Percentiles rank a stretch among this genome's conserved stretches.
Evolutionary conservation across 2,329 filamentous ascomycete species (phyloP).

Genomic region (Fusarium circinatum): DNA sequence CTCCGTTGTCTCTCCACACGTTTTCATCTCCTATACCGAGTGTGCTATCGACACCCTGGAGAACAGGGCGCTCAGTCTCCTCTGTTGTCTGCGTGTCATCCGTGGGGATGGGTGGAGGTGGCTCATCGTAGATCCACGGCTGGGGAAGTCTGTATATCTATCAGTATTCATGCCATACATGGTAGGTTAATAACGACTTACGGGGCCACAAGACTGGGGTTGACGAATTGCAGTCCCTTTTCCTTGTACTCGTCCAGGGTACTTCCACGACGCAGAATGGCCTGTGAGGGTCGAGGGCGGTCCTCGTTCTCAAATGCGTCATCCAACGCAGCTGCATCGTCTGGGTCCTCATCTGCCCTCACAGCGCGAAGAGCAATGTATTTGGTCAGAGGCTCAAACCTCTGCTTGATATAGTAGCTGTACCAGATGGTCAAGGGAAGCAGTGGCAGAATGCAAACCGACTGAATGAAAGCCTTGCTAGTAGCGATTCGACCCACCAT

Average conservation of each 20-base stretch:
- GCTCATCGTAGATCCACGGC: conserved; percentile 74
- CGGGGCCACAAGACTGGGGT: conserved; percentile 77
- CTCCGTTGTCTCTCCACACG: conserved; percentile 49
- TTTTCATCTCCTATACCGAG: conserved; percentile 54
- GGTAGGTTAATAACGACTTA: conserved; percentile 55
- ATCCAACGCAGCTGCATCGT: conserved; percentile 49
- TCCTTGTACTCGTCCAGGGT: conserved; percentile 80
- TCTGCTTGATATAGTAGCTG: conserved; percentile 79
- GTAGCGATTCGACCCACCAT: conserved; percentile 88
- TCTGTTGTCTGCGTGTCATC: conserved; percentile 44
- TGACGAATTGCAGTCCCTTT: conserved; percentile 76
- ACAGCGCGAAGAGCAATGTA: conserved; percentile 94
- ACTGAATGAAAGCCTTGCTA: conserved; percentile 73
- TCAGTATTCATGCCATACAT: conserved; percentile 23
- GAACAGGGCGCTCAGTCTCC: conserved; percentile 40
- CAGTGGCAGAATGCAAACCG: conserved; percentile 79
- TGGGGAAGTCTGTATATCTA: conserved; percentile 66
- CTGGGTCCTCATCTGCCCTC: conserved; percentile 62
- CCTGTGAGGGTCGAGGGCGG: conserved; percentile 51
- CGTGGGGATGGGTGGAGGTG: conserved; percentile 53
- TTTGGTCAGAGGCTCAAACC: conserved; percentile 88
- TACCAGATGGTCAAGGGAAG: conserved; percentile 88
- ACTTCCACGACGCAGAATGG: conserved; percentile 63
- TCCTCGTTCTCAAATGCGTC: conserved; percentile 53
- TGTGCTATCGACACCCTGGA: conserved; percentile 50